Evolutionary conservation across 139 green algal species (phyloP).

Genomic region (Picochlorum sp.): DNA sequence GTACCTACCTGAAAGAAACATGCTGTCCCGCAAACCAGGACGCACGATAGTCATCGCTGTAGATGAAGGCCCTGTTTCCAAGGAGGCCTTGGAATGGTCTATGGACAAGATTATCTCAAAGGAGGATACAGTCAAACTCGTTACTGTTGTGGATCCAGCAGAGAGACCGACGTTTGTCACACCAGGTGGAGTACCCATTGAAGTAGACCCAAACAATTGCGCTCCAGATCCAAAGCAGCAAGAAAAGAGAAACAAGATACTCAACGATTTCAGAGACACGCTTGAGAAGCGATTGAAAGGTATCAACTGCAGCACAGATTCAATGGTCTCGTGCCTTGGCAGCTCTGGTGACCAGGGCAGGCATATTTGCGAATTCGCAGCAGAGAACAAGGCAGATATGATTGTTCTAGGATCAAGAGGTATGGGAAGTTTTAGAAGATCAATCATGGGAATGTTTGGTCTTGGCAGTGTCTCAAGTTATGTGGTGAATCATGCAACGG

Average conservation of each 20-base stretch:
- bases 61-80: conserved; percentile 10
- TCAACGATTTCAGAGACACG: conserved; percentile 2
- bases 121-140: conserved; percentile 16
- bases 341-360: conserved; percentile 16
- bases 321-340: conserved; percentile 22
- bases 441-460: conserved; percentile 28
- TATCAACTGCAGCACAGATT: neutral
- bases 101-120: conserved; percentile 7
- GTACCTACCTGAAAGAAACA: too few relatives aligned
- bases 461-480: conserved; percentile 41
- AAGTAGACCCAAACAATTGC: conserved; percentile 9
- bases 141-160: conserved; percentile 27
- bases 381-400: conserved; percentile 32
- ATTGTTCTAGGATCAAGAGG: conserved; percentile 41
- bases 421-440: conserved; percentile 25
- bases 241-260: conserved; percentile 12
- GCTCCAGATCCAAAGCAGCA: conserved; percentile 24
- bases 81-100: conserved; percentile 14
- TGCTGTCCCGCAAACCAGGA: neutral
- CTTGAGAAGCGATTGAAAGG: conserved; percentile 9
- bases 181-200: neutral
- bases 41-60: conserved; percentile 19
- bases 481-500: conserved; percentile 25
- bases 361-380: conserved; percentile 26
- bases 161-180: conserved; percentile 1